Conservation (phyloP, 345 rosid genomes). For the Isatis tinctoria region DNA sequence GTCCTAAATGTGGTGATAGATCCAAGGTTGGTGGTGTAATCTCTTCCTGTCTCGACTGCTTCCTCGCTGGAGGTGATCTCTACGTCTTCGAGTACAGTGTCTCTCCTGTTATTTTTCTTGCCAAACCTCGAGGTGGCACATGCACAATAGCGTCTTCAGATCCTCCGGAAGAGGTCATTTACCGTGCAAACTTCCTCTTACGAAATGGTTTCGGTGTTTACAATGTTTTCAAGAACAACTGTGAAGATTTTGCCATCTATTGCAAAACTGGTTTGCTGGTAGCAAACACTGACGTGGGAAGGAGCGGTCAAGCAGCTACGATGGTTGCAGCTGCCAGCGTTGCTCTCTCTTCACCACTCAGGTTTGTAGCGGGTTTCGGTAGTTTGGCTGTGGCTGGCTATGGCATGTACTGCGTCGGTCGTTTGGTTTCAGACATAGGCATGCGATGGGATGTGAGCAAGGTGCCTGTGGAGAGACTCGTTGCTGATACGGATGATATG, state of each 20-base stretch:
- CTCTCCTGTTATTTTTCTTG: conserved; percentile 51
- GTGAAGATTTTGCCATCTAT: conserved; percentile 83
- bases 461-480: conserved; percentile 35
- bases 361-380: conserved; percentile 52
- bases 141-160: conserved; percentile 67
- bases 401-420: conserved; percentile 30
- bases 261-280: conserved; percentile 76
- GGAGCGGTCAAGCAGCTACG: conserved; percentile 71
- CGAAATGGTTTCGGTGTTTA: conserved; percentile 74
- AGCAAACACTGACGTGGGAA: conserved; percentile 55
- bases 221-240: conserved; percentile 71
- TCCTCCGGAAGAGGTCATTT: conserved; percentile 53
- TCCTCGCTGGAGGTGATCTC: conserved; percentile 61
- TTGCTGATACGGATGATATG: conserved; percentile 26
- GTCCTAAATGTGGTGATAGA: conserved; percentile 60
- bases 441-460: conserved; percentile 56
- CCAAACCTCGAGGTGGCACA: conserved; percentile 72
- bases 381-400: conserved; percentile 54
- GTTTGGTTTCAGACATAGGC: conserved; percentile 62
- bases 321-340: conserved; percentile 55
- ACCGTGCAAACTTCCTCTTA: conserved; percentile 65
- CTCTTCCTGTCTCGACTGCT: conserved; percentile 70
- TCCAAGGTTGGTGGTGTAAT: conserved; percentile 53
- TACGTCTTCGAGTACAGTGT: conserved; percentile 61
- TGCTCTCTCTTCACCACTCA: conserved; percentile 50